A percentile compares a stretch with the other conserved stretches of the same genome.
These are phyloP conservation scores for Cenchrus americanus DNA, from an alignment of 176 grass and related monocot species.

Conservation along the genomic window DNA sequence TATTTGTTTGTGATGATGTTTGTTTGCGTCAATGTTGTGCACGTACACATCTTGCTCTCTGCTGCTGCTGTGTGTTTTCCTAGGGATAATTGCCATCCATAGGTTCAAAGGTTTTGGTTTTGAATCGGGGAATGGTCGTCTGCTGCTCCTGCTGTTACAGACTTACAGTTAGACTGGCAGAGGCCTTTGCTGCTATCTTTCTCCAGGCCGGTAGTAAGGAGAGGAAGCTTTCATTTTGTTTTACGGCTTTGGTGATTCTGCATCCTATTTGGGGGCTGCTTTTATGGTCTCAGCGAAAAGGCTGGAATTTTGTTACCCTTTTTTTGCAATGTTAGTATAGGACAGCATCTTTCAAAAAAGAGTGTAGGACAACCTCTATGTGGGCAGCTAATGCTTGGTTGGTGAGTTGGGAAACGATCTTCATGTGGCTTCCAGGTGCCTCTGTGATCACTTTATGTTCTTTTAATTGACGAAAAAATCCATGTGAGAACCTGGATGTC, in stretches of 20 bases:
- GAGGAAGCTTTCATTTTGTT: slow-evolving; percentile 15
- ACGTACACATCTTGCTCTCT: background rate
- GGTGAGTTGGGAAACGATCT: slow-evolving; percentile 1
- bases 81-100: background rate
- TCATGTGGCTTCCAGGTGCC: background rate
- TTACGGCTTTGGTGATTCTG: background rate
- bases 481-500: background rate
- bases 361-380: background rate
- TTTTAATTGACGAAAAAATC: background rate
- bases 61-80: background rate
- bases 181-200: background rate
- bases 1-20: background rate
- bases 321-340: slow-evolving; percentile 7
- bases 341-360: no score
- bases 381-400: slow-evolving; percentile 32
- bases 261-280: background rate
- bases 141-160: background rate
- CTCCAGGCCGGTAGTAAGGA: background rate
- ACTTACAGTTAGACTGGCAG: background rate
- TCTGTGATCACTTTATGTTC: background rate
- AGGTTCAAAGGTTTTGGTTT: background rate
- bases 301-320: slow-evolving; percentile 10
- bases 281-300: background rate
- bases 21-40: background rate
- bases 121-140: background rate